These are phyloP conservation scores for Cornus controversa DNA, from an alignment of 148 eudicot species.

Conservation along the genomic window DNA sequence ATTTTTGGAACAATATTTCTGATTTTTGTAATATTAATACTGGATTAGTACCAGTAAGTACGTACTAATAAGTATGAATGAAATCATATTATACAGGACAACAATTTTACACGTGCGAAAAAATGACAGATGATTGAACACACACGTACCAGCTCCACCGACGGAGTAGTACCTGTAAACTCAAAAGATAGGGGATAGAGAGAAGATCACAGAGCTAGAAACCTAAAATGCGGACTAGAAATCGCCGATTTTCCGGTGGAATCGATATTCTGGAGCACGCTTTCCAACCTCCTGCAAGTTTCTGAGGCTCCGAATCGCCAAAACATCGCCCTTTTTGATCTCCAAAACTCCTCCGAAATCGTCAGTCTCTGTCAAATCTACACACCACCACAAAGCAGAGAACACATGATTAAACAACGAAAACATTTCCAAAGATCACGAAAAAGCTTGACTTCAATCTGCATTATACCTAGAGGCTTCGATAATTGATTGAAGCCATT, in stretches of 20 bases:
- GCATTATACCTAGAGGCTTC: conserved; percentile 28
- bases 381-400: neutral
- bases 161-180: conserved; percentile 1
- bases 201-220: neutral
- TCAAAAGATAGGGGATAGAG: neutral
- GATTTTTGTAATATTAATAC: neutral
- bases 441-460: neutral
- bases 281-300: conserved; percentile 38
- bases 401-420: neutral
- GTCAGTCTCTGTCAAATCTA: conserved; percentile 29
- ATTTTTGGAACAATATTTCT: neutral
- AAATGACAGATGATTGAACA: too few relatives aligned
- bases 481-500: conserved; percentile 17
- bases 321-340: conserved; percentile 32
- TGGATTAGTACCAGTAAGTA: too few relatives aligned
- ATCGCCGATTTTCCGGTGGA: conserved; percentile 53
- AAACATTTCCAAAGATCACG: too few relatives aligned
- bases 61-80: neutral
- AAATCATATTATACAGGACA: neutral
- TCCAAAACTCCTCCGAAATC: conserved; percentile 17
- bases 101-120: conserved; percentile 8
- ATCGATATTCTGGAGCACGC: conserved; percentile 15
- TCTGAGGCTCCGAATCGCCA: conserved; percentile 50
- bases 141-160: conserved; percentile 25
- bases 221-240: conserved; percentile 25